Base-by-base conservation (phyloP, 805 yeast genomes). In the Hagleromyces aurorensis region DNA sequence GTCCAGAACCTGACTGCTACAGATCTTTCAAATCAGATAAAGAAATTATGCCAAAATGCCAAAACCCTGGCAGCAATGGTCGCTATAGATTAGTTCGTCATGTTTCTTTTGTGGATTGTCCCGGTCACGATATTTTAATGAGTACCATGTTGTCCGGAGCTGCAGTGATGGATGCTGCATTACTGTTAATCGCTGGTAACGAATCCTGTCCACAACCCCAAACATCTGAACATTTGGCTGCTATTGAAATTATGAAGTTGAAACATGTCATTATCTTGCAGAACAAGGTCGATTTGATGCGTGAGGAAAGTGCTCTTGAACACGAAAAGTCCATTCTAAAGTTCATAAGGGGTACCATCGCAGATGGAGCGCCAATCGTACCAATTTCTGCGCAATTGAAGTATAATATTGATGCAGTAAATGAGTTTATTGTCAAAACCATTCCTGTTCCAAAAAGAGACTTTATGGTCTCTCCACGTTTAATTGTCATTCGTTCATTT, bases 101-200 rank as follows among this genome's bases (percentile, higher is more conserved):
- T 59, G 98, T 91, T 31, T 85, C 96, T 7, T 93, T 93, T 52
- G 98, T 93, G 39, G 99, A 91, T 70, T 93, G 98, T 70, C 99
- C 99, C 38, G 99, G 99, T 62, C 99, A 91, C 82, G 99, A 91
- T 70, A 93, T 91, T 68, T 78, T 91, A 61, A 91, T 91, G 99
- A 86, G 96, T 72, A 91, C 99, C 45, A 91, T 91, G 99, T 78
- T 91, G 75, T 87, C 97, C 26, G 99, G 99, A 59, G 99, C 99
- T 20, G 99, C 99, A 11, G 99, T 91, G 43, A 91, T 91, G 99
- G 99, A 91, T 64, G 99, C 99, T 34, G 99, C 99, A 3, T 69
- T 91, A 39, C 69, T 91, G 55, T 72, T 91, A 44, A 79, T 91
- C 57, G 99, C 98, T 16, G 98, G 97, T 64, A 91, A 91, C 60